These are phyloP conservation scores for Aegilops longissima DNA, from an alignment of 176 grass and related monocot species.

Conservation along the genomic window DNA sequence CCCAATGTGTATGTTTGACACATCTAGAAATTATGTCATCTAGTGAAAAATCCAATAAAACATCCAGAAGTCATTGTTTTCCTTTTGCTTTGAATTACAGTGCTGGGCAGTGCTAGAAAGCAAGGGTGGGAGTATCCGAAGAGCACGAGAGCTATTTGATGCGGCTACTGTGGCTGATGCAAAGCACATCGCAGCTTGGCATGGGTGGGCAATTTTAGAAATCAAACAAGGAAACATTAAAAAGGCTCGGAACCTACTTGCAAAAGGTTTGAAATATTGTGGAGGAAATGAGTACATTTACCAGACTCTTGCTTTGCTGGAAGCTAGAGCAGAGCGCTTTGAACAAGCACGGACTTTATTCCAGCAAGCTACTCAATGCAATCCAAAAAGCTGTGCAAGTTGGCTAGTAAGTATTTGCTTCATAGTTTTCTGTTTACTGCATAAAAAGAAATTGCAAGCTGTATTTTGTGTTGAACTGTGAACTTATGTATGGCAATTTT, in stretches of 20 bases:
- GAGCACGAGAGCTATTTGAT: constrained; percentile 93
- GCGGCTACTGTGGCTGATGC: constrained; percentile 88
- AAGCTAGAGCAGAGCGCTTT: constrained; percentile 84
- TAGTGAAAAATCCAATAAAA: constrained; percentile 19
- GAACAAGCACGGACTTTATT: constrained; percentile 81
- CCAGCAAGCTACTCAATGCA: constrained; percentile 78
- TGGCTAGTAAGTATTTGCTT: constrained; percentile 90
- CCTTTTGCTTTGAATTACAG: constrained; percentile 48
- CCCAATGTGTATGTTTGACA: background rate
- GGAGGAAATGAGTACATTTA: constrained; percentile 99
- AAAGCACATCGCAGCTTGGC: constrained; percentile 90
- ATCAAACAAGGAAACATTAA: constrained; percentile 94
- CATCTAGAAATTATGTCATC: background rate
- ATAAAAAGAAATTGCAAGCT: background rate
- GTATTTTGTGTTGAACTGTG: background rate
- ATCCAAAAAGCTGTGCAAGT: constrained; percentile 96
- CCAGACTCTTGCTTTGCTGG: constrained; percentile 95
- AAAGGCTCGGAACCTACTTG: constrained; percentile 90
- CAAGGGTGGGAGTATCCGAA: constrained; percentile 76
- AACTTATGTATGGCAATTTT: constrained; percentile 46
- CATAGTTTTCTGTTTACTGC: constrained; percentile 18
- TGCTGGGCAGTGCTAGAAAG: constrained; percentile 99
- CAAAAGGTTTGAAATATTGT: constrained; percentile 82
- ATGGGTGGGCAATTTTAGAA: constrained; percentile 97
- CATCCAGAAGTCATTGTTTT: background rate